These are phyloP conservation scores for Cucurbita moschata DNA, from an alignment of 306 rosid species.

Conservation along the genomic window DNA sequence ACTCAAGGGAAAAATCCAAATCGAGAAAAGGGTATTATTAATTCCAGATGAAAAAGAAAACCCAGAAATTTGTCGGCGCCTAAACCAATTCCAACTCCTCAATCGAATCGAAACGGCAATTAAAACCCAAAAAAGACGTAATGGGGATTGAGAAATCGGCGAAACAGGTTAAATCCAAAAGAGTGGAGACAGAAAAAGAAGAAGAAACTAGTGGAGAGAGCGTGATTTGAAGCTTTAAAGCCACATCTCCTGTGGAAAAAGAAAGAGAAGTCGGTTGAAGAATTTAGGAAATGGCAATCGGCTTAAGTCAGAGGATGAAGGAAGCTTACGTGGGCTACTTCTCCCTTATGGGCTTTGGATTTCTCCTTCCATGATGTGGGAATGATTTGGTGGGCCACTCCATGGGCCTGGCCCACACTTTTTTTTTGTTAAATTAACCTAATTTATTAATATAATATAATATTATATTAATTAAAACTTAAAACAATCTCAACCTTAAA, in stretches of 20 bases:
- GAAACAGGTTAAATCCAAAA: slow-evolving; percentile 14
- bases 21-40: background rate
- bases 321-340: slow-evolving; percentile 20
- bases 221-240: slow-evolving; percentile 22
- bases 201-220: slow-evolving; percentile 20
- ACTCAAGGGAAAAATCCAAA: slow-evolving; percentile 3
- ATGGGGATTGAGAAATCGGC: background rate
- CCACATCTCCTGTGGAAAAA: background rate
- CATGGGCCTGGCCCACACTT: slow-evolving; percentile 41
- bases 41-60: slow-evolving; percentile 13
- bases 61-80: slow-evolving; percentile 26
- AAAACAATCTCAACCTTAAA: too few species aligned
- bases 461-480: background rate
- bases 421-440: background rate
- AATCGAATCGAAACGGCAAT: background rate
- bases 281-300: background rate
- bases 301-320: slow-evolving; percentile 2
- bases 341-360: slow-evolving; percentile 21
- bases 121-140: background rate
- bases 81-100: slow-evolving; percentile 11
- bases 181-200: slow-evolving; percentile 17
- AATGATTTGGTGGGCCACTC: slow-evolving; percentile 45
- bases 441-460: background rate
- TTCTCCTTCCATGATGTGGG: slow-evolving; percentile 18
- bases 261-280: background rate